Evolutionary conservation across 768 basidiomycete species (phyloP), one percentile per base, ranked within the genome.

Genomic region (Cyclocybe aegerita): DNA sequence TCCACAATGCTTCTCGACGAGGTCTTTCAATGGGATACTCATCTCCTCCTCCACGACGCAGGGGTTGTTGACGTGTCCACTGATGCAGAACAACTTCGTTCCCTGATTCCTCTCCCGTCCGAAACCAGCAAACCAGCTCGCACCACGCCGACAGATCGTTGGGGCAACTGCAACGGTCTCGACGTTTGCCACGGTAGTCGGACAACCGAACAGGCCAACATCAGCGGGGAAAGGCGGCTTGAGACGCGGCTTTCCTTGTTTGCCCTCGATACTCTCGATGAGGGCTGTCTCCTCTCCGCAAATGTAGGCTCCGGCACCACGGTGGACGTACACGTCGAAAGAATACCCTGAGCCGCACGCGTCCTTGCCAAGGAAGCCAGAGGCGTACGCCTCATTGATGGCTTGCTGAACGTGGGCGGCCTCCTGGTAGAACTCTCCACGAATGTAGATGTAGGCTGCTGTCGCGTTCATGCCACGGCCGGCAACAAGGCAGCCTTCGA

Each of bases 181-280:
- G 39, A 99, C 96, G 62, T 98, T 98, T 39, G 96, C 95, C 33
- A 99, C 96, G 5, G 96, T 98, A 1, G 93, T 89, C 0, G 96
- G 96, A 68, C 93, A 97, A 0, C 96, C 96, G 63, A 99, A 99
- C 45, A 98, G 78, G 44, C 96, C 96, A 40, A 98, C 96, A 56
- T 98, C 96, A 48, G 96, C 96, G 3, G 96, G 96, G 84, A 98
- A 99, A 37, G 96, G 96, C 3, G 96, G 96, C 77, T 99, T 99
- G 57, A 99, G 77, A 44, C 96, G 81, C 0, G 96, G 96, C 66
- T 99, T 99, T 17, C 96, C 96, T 70, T 98, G 96, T 70, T 99
- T 99, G 9, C 96, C 96, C 71, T 98, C 96, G 45, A 99, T 69
- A 58, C 88, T 90, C 75, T 99, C 96, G 60, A 99, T 99, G 15